Conservation (phyloP, 2,329 filamentous ascomycete genomes). For the Colletotrichum theobromicola region DNA sequence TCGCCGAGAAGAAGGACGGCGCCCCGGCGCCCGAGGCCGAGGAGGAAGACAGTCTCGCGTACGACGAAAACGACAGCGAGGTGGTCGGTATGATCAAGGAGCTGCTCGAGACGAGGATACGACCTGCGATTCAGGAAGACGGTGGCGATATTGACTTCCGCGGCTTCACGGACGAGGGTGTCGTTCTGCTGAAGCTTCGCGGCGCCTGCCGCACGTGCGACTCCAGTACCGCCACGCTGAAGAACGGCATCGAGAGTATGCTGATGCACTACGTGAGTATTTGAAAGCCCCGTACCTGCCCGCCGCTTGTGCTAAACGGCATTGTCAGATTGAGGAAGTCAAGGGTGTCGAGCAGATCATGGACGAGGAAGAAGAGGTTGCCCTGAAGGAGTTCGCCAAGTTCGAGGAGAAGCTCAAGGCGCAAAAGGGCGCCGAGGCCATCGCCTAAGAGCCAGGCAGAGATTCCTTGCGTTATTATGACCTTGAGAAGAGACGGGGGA, state of each 20-base stretch:
- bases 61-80: slow-evolving; percentile 90
- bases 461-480: neutral
- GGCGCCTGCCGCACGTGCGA: slow-evolving; percentile 96
- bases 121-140: slow-evolving; percentile 96
- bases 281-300: neutral
- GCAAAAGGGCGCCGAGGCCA: slow-evolving; percentile 47
- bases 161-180: slow-evolving; percentile 80
- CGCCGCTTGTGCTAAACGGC: slow-evolving; percentile 21
- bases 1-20: slow-evolving; percentile 65
- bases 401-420: slow-evolving; percentile 83
- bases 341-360: slow-evolving; percentile 89
- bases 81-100: slow-evolving; percentile 99
- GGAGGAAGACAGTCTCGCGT: slow-evolving; percentile 76
- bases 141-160: slow-evolving; percentile 96
- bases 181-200: slow-evolving; percentile 84
- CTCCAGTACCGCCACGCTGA: slow-evolving; percentile 93
- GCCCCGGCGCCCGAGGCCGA: slow-evolving; percentile 39
- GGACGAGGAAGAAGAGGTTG: slow-evolving; percentile 90
- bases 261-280: slow-evolving; percentile 88
- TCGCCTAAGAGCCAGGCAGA: neutral
- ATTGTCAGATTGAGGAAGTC: slow-evolving; percentile 87
- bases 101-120: slow-evolving; percentile 90
- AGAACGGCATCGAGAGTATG: slow-evolving; percentile 99
- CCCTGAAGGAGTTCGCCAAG: slow-evolving; percentile 86
- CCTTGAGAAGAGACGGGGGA: neutral